phyloP scores from a whole-genome alignment of 2,329 filamentous ascomycete genomes.

The Rhinocladiella mackenziei region DNA sequence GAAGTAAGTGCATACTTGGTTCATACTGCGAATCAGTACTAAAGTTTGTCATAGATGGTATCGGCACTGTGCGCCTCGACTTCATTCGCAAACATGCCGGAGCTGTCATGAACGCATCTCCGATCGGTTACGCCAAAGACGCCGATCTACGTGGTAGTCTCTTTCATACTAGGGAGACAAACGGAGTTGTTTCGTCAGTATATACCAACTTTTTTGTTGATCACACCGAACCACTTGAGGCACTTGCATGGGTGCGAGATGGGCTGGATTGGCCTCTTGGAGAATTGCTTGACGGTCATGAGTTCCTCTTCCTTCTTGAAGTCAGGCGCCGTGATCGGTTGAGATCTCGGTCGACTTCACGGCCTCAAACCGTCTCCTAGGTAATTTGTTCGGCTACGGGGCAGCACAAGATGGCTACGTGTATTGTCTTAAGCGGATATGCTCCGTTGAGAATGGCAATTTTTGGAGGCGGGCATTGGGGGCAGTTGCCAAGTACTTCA shows the following conservation, averaged over 20 bases:
- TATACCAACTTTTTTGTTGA: constrained; percentile 23
- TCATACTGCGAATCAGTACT: background rate
- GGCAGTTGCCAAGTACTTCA: too few relatives aligned
- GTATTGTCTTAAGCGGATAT: too few relatives aligned
- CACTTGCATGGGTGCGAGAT: constrained; percentile 13
- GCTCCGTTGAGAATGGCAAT: too few relatives aligned
- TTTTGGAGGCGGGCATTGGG: too few relatives aligned
- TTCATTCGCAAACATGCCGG: constrained; percentile 21
- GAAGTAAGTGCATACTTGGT: constrained; percentile 8
- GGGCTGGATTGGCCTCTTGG: constrained; percentile 23
- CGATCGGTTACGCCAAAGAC: constrained; percentile 7
- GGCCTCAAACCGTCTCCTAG: too few relatives aligned
- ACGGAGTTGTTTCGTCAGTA: constrained; percentile 16
- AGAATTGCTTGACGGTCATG: constrained; percentile 23
- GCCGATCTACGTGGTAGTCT: constrained; percentile 20
- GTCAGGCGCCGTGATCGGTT: background rate
- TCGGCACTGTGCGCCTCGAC: constrained; percentile 6
- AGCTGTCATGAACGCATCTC: constrained; percentile 16
- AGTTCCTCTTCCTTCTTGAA: constrained; percentile 22
- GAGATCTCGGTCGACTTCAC: too few relatives aligned
- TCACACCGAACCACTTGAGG: constrained; percentile 23
- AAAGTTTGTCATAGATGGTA: constrained; percentile 11
- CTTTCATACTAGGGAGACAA: constrained; percentile 18
- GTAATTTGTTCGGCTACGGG: too few relatives aligned
- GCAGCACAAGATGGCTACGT: too few relatives aligned